A percentile compares a stretch with the other conserved stretches of the same genome.
These are phyloP conservation scores for Cladosporium sp. DNA, from an alignment of 2,329 filamentous ascomycete genomes.

Conservation along the genomic window DNA sequence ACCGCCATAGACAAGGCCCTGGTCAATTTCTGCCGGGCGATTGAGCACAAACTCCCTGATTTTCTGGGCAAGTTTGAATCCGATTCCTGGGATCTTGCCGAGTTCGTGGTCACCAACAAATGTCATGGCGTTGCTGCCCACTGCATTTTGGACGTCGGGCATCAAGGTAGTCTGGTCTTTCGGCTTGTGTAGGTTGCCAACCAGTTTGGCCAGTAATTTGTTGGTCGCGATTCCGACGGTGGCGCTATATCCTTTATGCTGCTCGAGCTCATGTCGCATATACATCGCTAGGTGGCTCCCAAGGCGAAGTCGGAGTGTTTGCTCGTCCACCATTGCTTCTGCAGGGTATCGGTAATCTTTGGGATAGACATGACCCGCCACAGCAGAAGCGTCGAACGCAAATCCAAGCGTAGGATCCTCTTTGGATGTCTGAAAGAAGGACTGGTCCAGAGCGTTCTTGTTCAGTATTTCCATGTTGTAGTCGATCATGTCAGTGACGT, in stretches of 20 bases:
- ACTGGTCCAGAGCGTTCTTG: conserved; percentile 60
- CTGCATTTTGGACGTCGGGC: conserved; percentile 42
- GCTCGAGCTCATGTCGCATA: conserved; percentile 71
- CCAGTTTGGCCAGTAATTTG: conserved; percentile 83
- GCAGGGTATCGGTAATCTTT: conserved; percentile 23
- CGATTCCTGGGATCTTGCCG: conserved; percentile 81
- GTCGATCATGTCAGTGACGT: conserved; percentile 82
- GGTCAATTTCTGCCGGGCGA: conserved; percentile 46
- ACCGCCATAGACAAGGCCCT: conserved; percentile 51
- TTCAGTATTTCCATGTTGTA: conserved; percentile 79
- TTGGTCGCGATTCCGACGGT: conserved; percentile 87
- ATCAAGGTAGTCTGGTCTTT: conserved; percentile 82
- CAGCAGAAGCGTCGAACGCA: conserved; percentile 67
- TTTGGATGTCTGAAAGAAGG: conserved; percentile 77
- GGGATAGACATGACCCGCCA: conserved; percentile 67
- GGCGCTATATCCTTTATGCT: conserved; percentile 78
- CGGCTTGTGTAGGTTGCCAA: conserved; percentile 82
- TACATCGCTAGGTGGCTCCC: conserved; percentile 80
- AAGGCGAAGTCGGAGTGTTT: conserved; percentile 64
- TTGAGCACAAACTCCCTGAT: conserved; percentile 64
- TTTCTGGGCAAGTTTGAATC: conserved; percentile 72
- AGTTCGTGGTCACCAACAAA: conserved; percentile 80
- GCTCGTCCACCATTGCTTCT: conserved; percentile 25
- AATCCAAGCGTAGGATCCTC: conserved; percentile 81
- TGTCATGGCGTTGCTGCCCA: conserved; percentile 54